A percentile compares a stretch with the other conserved stretches of the same genome.
These are phyloP conservation scores for Agrocybe chaxingu DNA, from an alignment of 768 basidiomycete species.

Conservation along the genomic window DNA sequence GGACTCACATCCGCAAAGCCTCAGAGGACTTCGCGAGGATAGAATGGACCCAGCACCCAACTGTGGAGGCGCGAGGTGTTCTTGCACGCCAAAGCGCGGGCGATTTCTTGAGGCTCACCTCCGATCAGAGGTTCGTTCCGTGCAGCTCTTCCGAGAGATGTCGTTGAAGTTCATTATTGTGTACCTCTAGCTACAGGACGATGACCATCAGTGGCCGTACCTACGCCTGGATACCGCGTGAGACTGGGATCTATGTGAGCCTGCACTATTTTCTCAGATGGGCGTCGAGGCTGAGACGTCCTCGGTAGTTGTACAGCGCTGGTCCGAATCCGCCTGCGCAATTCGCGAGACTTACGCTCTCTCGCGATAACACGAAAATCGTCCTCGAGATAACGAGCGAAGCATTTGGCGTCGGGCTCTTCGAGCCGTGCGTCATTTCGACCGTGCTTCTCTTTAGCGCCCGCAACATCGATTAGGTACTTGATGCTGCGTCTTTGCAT, in stretches of 20 bases:
- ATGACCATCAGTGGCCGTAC: slow-evolving; percentile 10
- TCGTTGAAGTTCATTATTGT: background rate
- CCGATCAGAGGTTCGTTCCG: slow-evolving; percentile 11
- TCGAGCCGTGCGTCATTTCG: slow-evolving; percentile 13
- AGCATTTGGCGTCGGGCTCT: slow-evolving; percentile 14
- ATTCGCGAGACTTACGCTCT: slow-evolving; percentile 10
- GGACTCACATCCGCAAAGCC: slow-evolving; percentile 10
- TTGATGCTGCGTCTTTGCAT: too few relatives aligned
- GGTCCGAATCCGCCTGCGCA: slow-evolving; percentile 18
- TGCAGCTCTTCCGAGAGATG: background rate
- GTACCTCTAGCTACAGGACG: slow-evolving; percentile 9
- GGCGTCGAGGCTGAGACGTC: background rate
- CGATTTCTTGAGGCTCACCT: slow-evolving; percentile 15
- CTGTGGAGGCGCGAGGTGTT: slow-evolving; percentile 12
- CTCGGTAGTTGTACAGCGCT: slow-evolving; percentile 13
- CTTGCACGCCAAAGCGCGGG: slow-evolving; percentile 12
- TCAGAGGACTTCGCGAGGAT: slow-evolving; percentile 12
- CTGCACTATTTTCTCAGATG: background rate
- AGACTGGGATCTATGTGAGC: slow-evolving; percentile 11
- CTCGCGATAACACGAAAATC: slow-evolving; percentile 1
- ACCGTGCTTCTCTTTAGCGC: slow-evolving; percentile 9
- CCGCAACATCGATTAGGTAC: slow-evolving; percentile 16
- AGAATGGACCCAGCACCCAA: slow-evolving; percentile 15
- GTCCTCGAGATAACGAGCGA: slow-evolving; percentile 18
- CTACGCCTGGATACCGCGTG: slow-evolving; percentile 15